Evolutionary conservation across 1,284 basidiomycete genomes (phyloP).

Genomic region (Apiotrichum montevideense): DNA sequence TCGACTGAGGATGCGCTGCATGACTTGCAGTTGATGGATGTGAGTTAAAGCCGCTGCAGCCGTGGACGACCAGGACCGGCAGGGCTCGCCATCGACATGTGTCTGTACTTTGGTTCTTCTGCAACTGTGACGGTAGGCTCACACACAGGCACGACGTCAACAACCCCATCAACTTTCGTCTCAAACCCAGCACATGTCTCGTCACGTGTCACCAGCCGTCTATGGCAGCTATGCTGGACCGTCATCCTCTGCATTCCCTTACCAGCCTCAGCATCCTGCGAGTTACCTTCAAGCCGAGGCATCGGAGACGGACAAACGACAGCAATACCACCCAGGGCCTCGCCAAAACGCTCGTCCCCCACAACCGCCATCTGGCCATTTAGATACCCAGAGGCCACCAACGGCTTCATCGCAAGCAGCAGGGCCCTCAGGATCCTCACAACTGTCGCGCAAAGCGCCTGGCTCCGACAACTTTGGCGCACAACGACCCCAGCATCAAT

Average conservation of each 20-base stretch:
- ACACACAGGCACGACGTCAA: slow-evolving; percentile 2
- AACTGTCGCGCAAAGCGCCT: background rate
- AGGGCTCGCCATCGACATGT: no score
- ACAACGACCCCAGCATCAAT: slow-evolving; percentile 2
- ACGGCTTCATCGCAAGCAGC: background rate
- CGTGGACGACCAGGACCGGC: no score
- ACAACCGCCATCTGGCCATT: background rate
- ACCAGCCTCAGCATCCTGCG: slow-evolving; percentile 14
- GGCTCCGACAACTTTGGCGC: slow-evolving; percentile 1
- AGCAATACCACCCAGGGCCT: background rate
- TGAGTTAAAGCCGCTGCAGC: slow-evolving; percentile 17
- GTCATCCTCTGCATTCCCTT: slow-evolving; percentile 10
- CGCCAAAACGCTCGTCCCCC: background rate
- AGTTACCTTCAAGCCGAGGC: slow-evolving; percentile 8
- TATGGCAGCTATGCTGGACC: slow-evolving; percentile 14
- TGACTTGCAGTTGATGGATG: slow-evolving; percentile 42
- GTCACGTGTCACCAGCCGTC: slow-evolving; percentile 31
- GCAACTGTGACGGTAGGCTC: background rate
- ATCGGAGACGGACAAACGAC: slow-evolving; percentile 1
- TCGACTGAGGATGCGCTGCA: slow-evolving; percentile 26
- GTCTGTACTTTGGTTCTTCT: no score
- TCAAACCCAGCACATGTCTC: slow-evolving; percentile 10
- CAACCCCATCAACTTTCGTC: slow-evolving; percentile 2
- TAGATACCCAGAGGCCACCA: background rate
- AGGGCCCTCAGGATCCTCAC: background rate